Conservation (phyloP, 352 stramenopile genomes). For the Globisporangium polare region DNA sequence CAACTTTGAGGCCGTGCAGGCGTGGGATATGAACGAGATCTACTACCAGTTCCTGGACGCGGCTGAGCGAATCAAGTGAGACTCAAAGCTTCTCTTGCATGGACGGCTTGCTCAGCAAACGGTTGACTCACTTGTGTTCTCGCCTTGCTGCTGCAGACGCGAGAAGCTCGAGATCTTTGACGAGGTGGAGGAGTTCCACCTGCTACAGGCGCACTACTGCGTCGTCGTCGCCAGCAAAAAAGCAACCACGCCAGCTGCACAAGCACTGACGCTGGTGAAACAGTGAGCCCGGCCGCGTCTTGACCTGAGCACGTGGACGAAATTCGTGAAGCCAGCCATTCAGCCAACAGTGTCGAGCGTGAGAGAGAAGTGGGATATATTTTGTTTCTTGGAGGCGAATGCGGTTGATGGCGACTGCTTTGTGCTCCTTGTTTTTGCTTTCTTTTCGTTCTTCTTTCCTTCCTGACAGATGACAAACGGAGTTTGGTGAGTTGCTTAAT, state of each 20-base stretch:
- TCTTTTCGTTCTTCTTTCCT: conserved; percentile 2
- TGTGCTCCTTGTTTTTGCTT: conserved; percentile 5
- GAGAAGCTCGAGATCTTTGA: conserved; percentile 91
- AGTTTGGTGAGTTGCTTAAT: conserved; percentile 47
- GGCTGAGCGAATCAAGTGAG: conserved; percentile 61
- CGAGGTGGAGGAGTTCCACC: conserved; percentile 90
- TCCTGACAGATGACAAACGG: conserved; percentile 10
- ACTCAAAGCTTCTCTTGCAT: background rate
- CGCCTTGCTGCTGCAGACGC: conserved; percentile 26
- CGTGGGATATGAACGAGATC: conserved; percentile 90
- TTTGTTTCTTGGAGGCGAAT: conserved; percentile 6
- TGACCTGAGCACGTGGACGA: background rate
- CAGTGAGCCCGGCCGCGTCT: background rate
- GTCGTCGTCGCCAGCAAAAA: conserved; percentile 75
- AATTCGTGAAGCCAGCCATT: background rate
- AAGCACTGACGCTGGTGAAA: conserved; percentile 25
- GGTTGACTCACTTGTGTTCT: background rate
- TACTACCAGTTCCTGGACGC: conserved; percentile 88
- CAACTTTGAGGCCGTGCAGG: conserved; percentile 66
- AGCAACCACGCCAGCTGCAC: conserved; percentile 23
- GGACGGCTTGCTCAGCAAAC: background rate
- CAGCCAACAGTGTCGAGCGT: conserved; percentile 6
- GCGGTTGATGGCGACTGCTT: background rate
- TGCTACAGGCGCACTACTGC: conserved; percentile 91
- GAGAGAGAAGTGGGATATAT: conserved; percentile 18